phyloP scores from a whole-genome alignment of 2,329 filamentous ascomycete genomes.

The Cercospora canescens region DNA sequence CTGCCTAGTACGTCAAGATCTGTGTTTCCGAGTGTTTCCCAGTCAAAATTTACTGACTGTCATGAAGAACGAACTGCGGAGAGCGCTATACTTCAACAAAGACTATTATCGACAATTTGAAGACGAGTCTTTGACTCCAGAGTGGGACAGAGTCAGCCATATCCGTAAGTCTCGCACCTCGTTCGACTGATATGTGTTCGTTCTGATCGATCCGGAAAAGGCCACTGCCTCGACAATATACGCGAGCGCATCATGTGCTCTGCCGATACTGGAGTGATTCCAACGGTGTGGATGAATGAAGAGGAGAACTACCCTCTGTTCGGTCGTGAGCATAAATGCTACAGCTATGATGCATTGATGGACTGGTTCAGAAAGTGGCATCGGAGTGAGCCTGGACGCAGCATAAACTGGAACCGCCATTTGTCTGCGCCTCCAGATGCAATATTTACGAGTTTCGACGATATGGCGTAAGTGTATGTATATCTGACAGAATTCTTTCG shows the following conservation, averaged over 20 bases:
- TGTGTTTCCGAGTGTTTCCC: neutral
- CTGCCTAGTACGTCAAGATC: conserved; percentile 3
- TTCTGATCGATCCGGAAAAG: neutral
- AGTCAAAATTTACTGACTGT: neutral
- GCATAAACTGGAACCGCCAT: conserved; percentile 5
- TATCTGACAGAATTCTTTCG: too few species aligned
- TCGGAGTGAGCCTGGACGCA: neutral
- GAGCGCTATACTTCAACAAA: conserved; percentile 8
- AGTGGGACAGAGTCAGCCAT: conserved; percentile 7
- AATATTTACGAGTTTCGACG: neutral
- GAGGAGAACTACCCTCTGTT: conserved; percentile 11
- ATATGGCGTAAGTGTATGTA: too few species aligned
- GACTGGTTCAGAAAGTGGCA: conserved; percentile 9
- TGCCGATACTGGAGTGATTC: conserved; percentile 2
- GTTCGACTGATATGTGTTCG: neutral
- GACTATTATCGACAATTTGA: conserved; percentile 8
- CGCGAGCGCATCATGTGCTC: conserved; percentile 13
- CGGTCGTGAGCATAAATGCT: conserved; percentile 13
- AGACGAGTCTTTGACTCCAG: neutral
- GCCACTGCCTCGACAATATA: conserved; percentile 11
- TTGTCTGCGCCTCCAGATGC: conserved; percentile 1
- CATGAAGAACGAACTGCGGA: conserved; percentile 7
- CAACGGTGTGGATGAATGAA: neutral
- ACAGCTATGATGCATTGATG: conserved; percentile 15
- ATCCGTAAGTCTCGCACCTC: neutral